phyloP scores from a whole-genome alignment of 1,139 yeast genomes.

The Candida smagusa region DNA sequence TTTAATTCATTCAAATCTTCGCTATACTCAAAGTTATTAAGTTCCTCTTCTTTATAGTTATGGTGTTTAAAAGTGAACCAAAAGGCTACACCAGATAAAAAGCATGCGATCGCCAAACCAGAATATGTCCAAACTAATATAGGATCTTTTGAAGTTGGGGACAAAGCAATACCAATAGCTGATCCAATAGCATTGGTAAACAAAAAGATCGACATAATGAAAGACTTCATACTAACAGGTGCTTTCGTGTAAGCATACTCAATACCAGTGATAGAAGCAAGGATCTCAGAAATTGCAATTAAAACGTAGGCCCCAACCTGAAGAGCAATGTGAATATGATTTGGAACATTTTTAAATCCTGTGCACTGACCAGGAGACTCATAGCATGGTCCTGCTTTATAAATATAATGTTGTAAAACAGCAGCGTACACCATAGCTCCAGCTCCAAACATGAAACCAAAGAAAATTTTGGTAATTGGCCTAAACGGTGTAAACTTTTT shows the following conservation, averaged over 20 bases:
- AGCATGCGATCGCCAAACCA: constrained; percentile 57
- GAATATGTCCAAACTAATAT: constrained; percentile 64
- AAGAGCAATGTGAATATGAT: constrained; percentile 55
- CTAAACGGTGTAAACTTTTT: constrained; percentile 54
- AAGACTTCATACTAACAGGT: constrained; percentile 60
- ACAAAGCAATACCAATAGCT: constrained; percentile 68
- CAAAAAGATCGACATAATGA: constrained; percentile 60
- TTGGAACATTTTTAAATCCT: constrained; percentile 46
- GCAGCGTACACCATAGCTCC: constrained; percentile 77
- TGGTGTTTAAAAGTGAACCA: constrained; percentile 57
- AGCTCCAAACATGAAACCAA: constrained; percentile 72
- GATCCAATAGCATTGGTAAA: constrained; percentile 64
- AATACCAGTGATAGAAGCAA: constrained; percentile 63
- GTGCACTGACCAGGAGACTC: no score
- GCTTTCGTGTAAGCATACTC: constrained; percentile 71
- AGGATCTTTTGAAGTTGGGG: constrained; percentile 63
- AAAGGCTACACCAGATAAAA: constrained; percentile 58
- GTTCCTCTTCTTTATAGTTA: no score
- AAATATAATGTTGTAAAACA: constrained; percentile 72
- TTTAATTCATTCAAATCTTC: constrained; percentile 5
- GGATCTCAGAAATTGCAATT: constrained; percentile 59
- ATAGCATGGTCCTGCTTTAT: constrained; percentile 74
- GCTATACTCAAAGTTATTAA: no score
- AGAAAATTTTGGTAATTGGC: constrained; percentile 68
- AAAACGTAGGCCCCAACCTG: constrained; percentile 63